These are phyloP conservation scores for Saccharomycopsis sp. DNA, from an alignment of 805 yeast species.

Conservation along the genomic window DNA sequence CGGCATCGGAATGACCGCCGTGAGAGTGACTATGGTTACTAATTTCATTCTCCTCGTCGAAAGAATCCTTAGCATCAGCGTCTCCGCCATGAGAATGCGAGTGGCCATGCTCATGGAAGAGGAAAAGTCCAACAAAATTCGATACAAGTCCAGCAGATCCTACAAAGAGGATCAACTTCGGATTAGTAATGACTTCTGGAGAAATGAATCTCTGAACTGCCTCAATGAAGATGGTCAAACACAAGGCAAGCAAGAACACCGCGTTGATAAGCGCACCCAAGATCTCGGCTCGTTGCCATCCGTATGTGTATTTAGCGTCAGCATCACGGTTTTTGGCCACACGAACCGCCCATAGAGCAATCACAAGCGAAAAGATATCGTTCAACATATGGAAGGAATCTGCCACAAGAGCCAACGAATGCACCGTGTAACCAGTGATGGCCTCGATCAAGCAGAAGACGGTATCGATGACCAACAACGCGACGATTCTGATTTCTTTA, in stretches of 20 bases:
- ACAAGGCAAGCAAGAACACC: conserved; percentile 83
- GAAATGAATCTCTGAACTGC: conserved; percentile 83
- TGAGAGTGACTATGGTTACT: conserved; percentile 34
- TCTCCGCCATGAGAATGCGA: conserved; percentile 46
- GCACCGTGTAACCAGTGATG: conserved; percentile 81
- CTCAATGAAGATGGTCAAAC: conserved; percentile 87
- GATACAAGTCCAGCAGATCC: conserved; percentile 81
- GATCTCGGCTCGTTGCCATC: conserved; percentile 97
- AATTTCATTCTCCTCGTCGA: background rate
- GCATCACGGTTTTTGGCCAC: conserved; percentile 79
- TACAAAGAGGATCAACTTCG: conserved; percentile 74
- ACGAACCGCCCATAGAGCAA: conserved; percentile 94
- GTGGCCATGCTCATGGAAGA: conserved; percentile 85
- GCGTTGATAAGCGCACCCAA: conserved; percentile 93
- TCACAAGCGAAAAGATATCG: conserved; percentile 81
- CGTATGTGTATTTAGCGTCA: conserved; percentile 87
- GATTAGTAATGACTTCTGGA: conserved; percentile 74
- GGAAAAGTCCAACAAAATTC: conserved; percentile 72
- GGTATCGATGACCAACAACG: conserved; percentile 71
- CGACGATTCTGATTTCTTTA: conserved; percentile 65
- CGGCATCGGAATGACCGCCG: conserved; percentile 23
- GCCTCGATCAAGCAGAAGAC: conserved; percentile 81
- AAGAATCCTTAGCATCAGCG: conserved; percentile 28
- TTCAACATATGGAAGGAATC: conserved; percentile 97
- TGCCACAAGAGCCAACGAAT: conserved; percentile 90